phyloP scores from a whole-genome alignment of 768 basidiomycete species.

The Kwoniella botswanensis region DNA sequence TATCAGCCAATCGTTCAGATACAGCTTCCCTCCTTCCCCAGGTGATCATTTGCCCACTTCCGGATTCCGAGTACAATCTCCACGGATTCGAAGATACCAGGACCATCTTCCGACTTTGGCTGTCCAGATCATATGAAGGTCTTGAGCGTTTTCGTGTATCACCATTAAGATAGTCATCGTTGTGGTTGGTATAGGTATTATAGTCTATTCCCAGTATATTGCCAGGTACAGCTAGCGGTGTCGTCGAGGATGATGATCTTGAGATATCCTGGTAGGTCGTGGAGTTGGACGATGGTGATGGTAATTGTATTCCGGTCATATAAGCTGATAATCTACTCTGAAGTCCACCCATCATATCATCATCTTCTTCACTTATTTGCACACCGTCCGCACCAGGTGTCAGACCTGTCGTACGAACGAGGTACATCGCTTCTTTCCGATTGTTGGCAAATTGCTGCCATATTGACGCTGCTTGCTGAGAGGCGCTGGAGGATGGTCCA shows the following conservation, averaged over 20 bases:
- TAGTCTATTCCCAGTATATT: too few relatives aligned
- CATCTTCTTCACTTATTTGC: not conserved
- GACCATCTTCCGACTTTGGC: not conserved
- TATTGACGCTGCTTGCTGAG: conserved; percentile 13
- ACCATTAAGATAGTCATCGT: not conserved
- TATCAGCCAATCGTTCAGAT: conserved; percentile 36
- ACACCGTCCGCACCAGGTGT: not conserved
- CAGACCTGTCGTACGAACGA: conserved; percentile 1
- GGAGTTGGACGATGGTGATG: not conserved
- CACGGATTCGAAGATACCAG: conserved; percentile 17
- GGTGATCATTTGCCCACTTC: not conserved
- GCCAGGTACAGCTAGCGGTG: too few relatives aligned
- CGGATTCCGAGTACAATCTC: conserved; percentile 17
- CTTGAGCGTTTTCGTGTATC: conserved; percentile 9
- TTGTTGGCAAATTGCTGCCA: conserved; percentile 17
- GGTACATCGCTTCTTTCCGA: conserved; percentile 6
- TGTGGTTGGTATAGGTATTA: too few relatives aligned
- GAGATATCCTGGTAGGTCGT: not conserved
- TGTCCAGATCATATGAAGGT: not conserved
- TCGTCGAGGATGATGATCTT: not conserved
- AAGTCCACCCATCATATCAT: not conserved
- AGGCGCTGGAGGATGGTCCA: not conserved
- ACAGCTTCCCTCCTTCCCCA: conserved; percentile 38
- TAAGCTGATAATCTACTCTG: not conserved
- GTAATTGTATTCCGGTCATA: not conserved